A percentile compares a stretch with the other conserved stretches of the same genome.
Evolutionary conservation across 805 yeast species (phyloP).

Genomic region (Metahyphopichia silvanorum): DNA sequence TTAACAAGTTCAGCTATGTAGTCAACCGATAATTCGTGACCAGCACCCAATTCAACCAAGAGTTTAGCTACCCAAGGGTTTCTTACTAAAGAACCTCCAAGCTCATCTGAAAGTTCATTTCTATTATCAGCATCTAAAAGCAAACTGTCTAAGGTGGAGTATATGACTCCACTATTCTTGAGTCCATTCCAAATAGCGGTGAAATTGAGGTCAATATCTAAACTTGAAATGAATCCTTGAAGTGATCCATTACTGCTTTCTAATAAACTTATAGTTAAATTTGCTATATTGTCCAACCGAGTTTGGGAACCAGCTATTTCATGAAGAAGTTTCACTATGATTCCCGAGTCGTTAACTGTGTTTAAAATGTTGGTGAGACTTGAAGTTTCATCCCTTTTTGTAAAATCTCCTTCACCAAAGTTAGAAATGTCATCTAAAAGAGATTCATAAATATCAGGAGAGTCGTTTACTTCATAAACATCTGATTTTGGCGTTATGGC

Average conservation of each 20-base stretch:
- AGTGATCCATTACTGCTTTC: too few relatives aligned
- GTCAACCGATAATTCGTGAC: constrained; percentile 25
- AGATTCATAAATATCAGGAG: too few relatives aligned
- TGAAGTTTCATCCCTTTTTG: constrained; percentile 3
- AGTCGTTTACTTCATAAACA: too few relatives aligned
- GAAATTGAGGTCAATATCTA: constrained; percentile 17
- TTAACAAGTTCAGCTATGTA: constrained; percentile 26
- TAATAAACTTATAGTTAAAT: constrained; percentile 12
- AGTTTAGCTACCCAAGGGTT: constrained; percentile 28
- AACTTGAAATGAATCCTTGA: constrained; percentile 8
- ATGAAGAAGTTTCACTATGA: constrained; percentile 14
- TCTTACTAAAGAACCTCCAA: constrained; percentile 24
- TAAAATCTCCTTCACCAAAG: not conserved
- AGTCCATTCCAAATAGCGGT: constrained; percentile 18
- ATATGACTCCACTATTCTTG: constrained; percentile 24
- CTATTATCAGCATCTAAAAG: constrained; percentile 29
- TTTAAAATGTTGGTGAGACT: constrained; percentile 9
- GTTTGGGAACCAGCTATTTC: constrained; percentile 28
- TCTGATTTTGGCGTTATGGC: too few relatives aligned
- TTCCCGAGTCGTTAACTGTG: constrained; percentile 22
- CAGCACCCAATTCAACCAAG: constrained; percentile 30
- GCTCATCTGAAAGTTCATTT: constrained; percentile 16
- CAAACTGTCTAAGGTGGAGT: constrained; percentile 19
- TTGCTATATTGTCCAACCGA: constrained; percentile 25
- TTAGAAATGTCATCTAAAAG: not conserved